Evolutionary conservation across 2,329 filamentous ascomycete species (phyloP), one percentile per base, ranked within the genome.

Genomic region (Fusarium tricinctum): DNA sequence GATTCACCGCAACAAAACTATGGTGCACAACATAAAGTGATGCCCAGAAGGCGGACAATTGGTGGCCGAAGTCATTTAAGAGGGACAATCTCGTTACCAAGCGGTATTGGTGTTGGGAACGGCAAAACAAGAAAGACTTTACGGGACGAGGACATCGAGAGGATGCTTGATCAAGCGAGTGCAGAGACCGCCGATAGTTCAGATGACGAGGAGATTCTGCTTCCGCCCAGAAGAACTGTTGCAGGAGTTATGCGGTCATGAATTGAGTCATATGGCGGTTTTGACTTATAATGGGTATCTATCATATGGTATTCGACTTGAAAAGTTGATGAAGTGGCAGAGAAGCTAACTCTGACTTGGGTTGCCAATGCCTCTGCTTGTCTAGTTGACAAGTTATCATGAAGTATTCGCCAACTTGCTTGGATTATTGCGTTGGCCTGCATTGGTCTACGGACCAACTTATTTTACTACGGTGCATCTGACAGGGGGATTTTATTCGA

Each of bases 161-260:
- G 82, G 38, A 87, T 89, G 84, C 77, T 89, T 40, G 86, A 88
- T 58, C 81, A 81, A 35, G 85, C 81, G 4, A 83, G 81, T 4
- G 84, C 82, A 4, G 83, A 83, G 23, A 80, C 77, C 32, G 79
- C 78, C n/a, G 84, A 85, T 56, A 87, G 85, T 19, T 86, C 87
- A 44, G 87, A 87, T 17, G 86, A 88, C 30, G 84, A 83, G 32
- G 86, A 88, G 72, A 89, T 89, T 56, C 77, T 82, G 50, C 77
- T 88, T 8, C 85, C 84, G 0, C 66, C 69, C 52, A 75, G 69
- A 42, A 75, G 64, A 55, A 74, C 75, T 53, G 73, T 75, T 20
- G 68, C 75, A 2, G 66, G 75, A 30, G 72, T 74, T 42, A 76
- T 78, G 75, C 76, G 69, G 28, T 70, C 63, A 50, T 77, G 64